Evolutionary conservation across 2,329 filamentous ascomycete genomes (phyloP), one percentile per base, ranked within the genome.

Genomic region (Xylariaceae sp.): DNA sequence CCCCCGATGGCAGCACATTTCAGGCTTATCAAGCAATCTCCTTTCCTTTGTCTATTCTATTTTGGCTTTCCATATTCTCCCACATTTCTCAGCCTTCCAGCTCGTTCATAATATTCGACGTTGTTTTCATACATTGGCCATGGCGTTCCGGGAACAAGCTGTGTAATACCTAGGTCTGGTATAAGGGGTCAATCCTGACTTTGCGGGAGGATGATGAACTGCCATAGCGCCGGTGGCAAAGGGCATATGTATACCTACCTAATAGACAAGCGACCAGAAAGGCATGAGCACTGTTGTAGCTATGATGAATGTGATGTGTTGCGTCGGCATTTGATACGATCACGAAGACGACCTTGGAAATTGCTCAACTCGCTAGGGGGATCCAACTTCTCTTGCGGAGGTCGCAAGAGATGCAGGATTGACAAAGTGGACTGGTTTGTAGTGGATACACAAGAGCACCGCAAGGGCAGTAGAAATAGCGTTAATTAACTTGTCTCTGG

Each of bases 21-120:
- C 44, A 36, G 34, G 12, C 29, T 34, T 8, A 43, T 26, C 19
- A 34, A 16, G n/a, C 30, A 32, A 41, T 37, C 41, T 21, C 15
- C 45, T 32, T 44, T 19, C 5, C 8, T 26, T 29, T 32, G 15
- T 5, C 41, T 52, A 49, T 47, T 34, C 30, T 58, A 12, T 7
- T 29, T 26, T 7, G 10, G 8, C 29, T 18, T 7, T n/a, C 12
- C 6, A n/a, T 7, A 16, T 18, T 16, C 18, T 18, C 9, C 15
- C 32, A 37, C n/a, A 16, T 47, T 39, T 45, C 13, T 46, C 13
- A 13, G 41, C 45, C 36, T 36, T 51, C 44, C 50, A 47, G 50
- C 54, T 51, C 50, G 40, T 57, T 41, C 54, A 59, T 52, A 52
- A 45, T 46, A 59, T 47, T 39, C 30, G 43, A 51, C 52, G 51